These are phyloP conservation scores for Parastagonospora avenae DNA, from an alignment of 2,329 filamentous ascomycete species.

Conservation along the genomic window DNA sequence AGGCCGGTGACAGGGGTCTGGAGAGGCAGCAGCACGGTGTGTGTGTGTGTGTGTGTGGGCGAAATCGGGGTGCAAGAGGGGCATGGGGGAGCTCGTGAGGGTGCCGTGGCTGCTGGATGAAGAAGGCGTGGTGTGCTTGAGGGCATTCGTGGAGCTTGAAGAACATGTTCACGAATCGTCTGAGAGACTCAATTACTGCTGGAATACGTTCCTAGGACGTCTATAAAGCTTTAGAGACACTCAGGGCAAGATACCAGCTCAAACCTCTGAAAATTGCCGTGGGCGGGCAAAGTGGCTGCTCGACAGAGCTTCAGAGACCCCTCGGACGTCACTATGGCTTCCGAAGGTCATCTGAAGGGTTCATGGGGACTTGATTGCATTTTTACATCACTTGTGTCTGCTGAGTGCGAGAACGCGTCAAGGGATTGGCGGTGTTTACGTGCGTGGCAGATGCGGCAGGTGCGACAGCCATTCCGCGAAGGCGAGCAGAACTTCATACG, in stretches of 20 bases:
- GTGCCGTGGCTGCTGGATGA: background rate
- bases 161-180: background rate
- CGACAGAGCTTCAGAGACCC: background rate
- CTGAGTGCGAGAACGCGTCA: background rate
- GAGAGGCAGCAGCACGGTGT: background rate
- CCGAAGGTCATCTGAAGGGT: background rate
- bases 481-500: background rate
- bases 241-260: too few species aligned
- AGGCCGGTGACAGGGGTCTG: background rate
- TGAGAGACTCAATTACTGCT: background rate
- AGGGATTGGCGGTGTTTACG: background rate
- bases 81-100: conserved; percentile 1
- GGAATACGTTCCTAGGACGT: background rate
- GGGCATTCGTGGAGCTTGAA: background rate
- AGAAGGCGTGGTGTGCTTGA: background rate
- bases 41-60: background rate
- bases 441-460: background rate
- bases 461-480: background rate
- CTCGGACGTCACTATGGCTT: background rate
- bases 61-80: background rate
- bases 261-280: too few species aligned
- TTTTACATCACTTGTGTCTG: background rate
- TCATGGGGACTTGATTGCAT: background rate
- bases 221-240: too few species aligned
- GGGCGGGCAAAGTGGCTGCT: background rate